These are phyloP conservation scores for Hypoxylon sp. DNA, from an alignment of 2,329 filamentous ascomycete genomes.

Conservation along the genomic window DNA sequence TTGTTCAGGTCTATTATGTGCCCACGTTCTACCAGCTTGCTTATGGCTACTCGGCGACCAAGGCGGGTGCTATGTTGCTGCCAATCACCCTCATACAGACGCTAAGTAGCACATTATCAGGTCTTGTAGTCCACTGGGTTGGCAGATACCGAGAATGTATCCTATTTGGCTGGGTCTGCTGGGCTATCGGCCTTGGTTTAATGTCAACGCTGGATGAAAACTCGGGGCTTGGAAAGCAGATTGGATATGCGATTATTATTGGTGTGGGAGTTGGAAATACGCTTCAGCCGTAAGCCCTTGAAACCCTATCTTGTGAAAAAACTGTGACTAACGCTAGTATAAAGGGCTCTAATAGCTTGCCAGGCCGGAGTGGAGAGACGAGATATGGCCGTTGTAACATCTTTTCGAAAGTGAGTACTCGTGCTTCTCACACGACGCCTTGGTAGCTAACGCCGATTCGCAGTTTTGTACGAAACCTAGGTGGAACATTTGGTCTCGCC, in stretches of 20 bases:
- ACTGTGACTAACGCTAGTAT: conserved; percentile 20
- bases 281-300: conserved; percentile 60
- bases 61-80: conserved; percentile 60
- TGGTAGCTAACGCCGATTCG: background rate
- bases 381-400: conserved; percentile 62
- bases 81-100: conserved; percentile 62
- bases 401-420: conserved; percentile 58
- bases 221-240: conserved; percentile 66
- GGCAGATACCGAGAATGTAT: conserved; percentile 69
- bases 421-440: background rate
- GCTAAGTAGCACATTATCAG: conserved; percentile 64
- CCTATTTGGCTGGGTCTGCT: conserved; percentile 66
- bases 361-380: conserved; percentile 68
- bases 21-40: conserved; percentile 64
- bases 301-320: background rate
- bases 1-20: conserved; percentile 68
- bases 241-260: conserved; percentile 68
- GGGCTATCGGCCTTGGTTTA: conserved; percentile 67
- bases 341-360: conserved; percentile 65
- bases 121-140: conserved; percentile 66
- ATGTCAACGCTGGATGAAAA: conserved; percentile 66
- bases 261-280: conserved; percentile 67
- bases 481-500: conserved; percentile 58
- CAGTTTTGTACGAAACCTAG: conserved; percentile 60
- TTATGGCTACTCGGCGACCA: conserved; percentile 61